Percentiles rank a stretch among this genome's conserved stretches.
Evolutionary conservation across 306 rosid genomes (phyloP).

Genomic region (Cicer yamashitae): DNA sequence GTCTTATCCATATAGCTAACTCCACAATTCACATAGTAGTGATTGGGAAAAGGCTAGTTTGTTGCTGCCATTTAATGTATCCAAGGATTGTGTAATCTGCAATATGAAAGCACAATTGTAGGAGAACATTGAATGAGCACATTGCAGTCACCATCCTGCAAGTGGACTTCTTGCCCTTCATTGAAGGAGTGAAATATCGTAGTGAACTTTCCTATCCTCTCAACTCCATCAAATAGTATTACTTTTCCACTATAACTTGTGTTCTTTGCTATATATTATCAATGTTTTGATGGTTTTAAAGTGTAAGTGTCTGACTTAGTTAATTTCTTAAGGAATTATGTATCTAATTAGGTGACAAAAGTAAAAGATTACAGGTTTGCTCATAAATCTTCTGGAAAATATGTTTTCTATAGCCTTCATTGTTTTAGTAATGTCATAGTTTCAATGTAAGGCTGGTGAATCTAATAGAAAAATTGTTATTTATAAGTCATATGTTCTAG

Average conservation of each 20-base stretch:
- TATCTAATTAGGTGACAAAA: background rate
- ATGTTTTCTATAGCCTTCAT: background rate
- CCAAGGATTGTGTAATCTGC: conserved; percentile 23
- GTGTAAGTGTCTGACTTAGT: background rate
- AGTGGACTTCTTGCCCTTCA: conserved; percentile 15
- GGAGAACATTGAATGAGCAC: conserved; percentile 26
- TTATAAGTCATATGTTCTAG: background rate
- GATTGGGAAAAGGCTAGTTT: background rate
- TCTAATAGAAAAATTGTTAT: conserved; percentile 12
- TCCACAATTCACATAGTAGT: no score
- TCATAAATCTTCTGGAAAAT: conserved; percentile 7
- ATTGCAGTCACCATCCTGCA: conserved; percentile 15
- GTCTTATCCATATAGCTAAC: background rate
- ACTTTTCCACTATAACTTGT: background rate
- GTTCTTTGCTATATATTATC: conserved; percentile 10
- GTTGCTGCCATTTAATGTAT: conserved; percentile 1
- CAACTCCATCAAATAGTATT: conserved; percentile 3
- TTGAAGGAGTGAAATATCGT: background rate
- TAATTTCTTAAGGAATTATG: conserved; percentile 14
- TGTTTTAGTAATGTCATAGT: conserved; percentile 6
- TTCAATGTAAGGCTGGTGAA: conserved; percentile 4
- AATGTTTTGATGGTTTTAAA: conserved; percentile 1
- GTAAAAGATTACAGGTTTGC: background rate
- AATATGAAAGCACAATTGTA: conserved; percentile 7
- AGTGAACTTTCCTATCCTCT: background rate